A percentile compares a stretch with the other conserved stretches of the same genome.
Conservation (phyloP, 2,329 filamentous ascomycete genomes). For the Helotiales sp. region DNA sequence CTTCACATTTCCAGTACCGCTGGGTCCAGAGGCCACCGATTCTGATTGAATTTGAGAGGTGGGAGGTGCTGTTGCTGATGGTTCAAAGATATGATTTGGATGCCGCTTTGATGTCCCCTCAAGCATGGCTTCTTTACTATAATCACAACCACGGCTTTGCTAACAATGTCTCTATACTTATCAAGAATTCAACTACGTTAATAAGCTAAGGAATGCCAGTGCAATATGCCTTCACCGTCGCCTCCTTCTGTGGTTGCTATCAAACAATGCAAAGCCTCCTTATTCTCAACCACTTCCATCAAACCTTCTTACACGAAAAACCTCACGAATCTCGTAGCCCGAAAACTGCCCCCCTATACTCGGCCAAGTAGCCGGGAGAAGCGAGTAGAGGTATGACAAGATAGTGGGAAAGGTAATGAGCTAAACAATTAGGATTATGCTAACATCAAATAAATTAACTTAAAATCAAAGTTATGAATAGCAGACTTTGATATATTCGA, state of each 20-base stretch:
- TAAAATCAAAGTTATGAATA: too few species aligned
- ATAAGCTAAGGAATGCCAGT: neutral
- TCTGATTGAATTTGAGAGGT: neutral
- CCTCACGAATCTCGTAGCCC: neutral
- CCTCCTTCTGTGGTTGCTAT: neutral
- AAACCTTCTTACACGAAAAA: neutral
- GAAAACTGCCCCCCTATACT: neutral
- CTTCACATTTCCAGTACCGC: neutral
- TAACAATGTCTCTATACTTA: neutral
- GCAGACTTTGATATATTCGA: too few species aligned
- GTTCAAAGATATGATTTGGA: neutral
- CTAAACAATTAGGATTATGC: neutral
- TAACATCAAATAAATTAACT: too few species aligned
- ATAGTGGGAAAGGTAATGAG: neutral
- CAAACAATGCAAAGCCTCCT: neutral
- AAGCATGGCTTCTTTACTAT: neutral
- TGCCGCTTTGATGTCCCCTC: neutral
- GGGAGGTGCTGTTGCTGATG: neutral
- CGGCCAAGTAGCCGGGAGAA: neutral
- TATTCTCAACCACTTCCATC: neutral
- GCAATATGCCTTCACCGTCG: neutral
- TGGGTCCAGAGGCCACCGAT: neutral
- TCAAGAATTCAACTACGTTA: neutral
- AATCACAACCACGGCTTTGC: neutral
- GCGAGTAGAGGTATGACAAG: neutral